Conservation (phyloP, 2,329 filamentous ascomycete genomes). For the Claviceps sorghi region DNA sequence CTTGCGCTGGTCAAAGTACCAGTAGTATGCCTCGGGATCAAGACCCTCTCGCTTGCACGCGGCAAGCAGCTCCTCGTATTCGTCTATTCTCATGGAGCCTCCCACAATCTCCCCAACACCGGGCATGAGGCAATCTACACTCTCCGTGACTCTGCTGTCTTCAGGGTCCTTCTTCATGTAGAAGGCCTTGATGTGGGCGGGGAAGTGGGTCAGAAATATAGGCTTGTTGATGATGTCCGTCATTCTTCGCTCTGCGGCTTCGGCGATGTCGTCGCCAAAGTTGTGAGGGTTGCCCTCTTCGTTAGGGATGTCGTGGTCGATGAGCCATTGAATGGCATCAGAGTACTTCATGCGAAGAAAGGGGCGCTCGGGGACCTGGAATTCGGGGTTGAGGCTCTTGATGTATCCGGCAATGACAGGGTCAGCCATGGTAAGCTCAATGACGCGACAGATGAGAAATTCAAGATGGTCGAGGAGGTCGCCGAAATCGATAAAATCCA, state of each 20-base stretch:
- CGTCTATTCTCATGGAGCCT: conserved; percentile 90
- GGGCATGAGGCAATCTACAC: conserved; percentile 74
- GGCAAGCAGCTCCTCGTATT: conserved; percentile 75
- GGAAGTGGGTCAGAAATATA: conserved; percentile 96
- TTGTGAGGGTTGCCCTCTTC: conserved; percentile 80
- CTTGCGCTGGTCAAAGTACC: conserved; percentile 97
- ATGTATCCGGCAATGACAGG: conserved; percentile 58
- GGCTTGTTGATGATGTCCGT: conserved; percentile 91
- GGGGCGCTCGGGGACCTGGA: conserved; percentile 65
- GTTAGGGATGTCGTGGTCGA: conserved; percentile 79
- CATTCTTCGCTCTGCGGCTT: conserved; percentile 93
- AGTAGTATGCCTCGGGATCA: conserved; percentile 77
- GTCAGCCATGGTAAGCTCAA: conserved; percentile 63
- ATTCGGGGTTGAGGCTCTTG: conserved; percentile 80
- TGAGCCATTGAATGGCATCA: conserved; percentile 89
- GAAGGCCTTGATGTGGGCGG: conserved; percentile 93
- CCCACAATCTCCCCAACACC: conserved; percentile 95
- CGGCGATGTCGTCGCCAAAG: conserved; percentile 95
- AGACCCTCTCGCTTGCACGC: conserved; percentile 83
- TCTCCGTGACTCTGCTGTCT: conserved; percentile 79
- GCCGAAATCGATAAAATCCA: conserved; percentile 89
- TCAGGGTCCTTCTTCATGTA: conserved; percentile 87
- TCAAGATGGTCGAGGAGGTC: conserved; percentile 83
- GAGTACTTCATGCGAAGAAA: conserved; percentile 92
- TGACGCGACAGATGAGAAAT: conserved; percentile 69